Conservation (phyloP, 2,329 filamentous ascomycete species). For the Lachnum nothofagi region DNA sequence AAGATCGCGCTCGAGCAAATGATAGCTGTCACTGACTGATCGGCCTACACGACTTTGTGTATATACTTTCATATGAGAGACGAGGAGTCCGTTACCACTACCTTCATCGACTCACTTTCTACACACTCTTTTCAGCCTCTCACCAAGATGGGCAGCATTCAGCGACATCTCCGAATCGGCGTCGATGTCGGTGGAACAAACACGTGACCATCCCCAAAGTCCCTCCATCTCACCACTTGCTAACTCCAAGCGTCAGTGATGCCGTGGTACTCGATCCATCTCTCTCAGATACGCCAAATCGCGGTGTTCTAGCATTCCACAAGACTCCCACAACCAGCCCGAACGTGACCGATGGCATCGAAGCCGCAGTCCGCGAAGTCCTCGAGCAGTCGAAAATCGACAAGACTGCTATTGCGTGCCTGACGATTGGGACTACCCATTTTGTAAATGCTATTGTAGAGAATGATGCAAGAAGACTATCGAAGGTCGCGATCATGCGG, state of each 20-base stretch:
- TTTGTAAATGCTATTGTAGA: conserved; percentile 48
- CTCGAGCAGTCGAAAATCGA: conserved; percentile 19
- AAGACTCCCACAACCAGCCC: conserved; percentile 34
- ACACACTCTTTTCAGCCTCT: background rate
- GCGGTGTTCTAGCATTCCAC: conserved; percentile 27
- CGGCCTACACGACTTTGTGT: no score
- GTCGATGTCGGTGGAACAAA: conserved; percentile 39
- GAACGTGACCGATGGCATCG: conserved; percentile 24
- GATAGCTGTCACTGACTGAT: background rate
- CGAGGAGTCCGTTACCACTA: no score
- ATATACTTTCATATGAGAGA: no score
- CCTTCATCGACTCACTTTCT: no score
- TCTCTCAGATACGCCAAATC: conserved; percentile 20
- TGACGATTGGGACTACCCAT: conserved; percentile 37
- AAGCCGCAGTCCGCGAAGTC: conserved; percentile 18
- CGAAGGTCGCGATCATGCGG: conserved; percentile 46
- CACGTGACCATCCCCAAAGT: conserved; percentile 18
- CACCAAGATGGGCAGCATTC: background rate
- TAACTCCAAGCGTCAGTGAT: conserved; percentile 18
- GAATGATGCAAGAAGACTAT: conserved; percentile 41
- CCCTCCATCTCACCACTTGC: background rate
- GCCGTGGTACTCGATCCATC: conserved; percentile 26
- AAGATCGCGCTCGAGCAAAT: no score
- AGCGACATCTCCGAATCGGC: conserved; percentile 24
- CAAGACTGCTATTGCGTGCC: conserved; percentile 12